Conservation (phyloP, 371 early-diverging fungal species). For the Mucor lusitanicus region DNA sequence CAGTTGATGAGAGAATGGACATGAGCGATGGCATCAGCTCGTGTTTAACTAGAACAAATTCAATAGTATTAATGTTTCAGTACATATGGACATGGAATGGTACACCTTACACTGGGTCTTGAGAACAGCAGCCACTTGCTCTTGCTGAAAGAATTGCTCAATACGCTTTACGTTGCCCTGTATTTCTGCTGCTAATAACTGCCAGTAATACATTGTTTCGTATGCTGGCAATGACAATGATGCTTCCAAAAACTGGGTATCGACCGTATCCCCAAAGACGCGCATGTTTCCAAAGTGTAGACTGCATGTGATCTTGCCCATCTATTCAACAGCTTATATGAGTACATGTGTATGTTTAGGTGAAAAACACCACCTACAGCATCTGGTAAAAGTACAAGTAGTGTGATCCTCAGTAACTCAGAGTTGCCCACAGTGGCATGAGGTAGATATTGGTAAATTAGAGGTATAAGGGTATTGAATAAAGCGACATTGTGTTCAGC, state of each 20-base stretch:
- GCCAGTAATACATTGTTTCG: slow-evolving; percentile 33
- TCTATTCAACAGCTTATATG: slow-evolving; percentile 7
- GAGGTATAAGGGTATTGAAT: slow-evolving; percentile 25
- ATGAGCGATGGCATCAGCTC: slow-evolving; percentile 26
- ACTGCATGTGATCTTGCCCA: slow-evolving; percentile 18
- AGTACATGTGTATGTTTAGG: background rate
- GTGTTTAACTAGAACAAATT: slow-evolving; percentile 9
- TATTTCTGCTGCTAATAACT: slow-evolving; percentile 34
- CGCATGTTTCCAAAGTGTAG: slow-evolving; percentile 25
- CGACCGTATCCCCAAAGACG: slow-evolving; percentile 28
- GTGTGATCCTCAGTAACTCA: slow-evolving; percentile 24
- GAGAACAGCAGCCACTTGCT: slow-evolving; percentile 16
- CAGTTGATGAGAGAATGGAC: slow-evolving; percentile 18
- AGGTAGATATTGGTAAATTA: slow-evolving; percentile 34
- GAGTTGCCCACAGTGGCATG: slow-evolving; percentile 19
- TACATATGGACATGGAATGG: too few species aligned
- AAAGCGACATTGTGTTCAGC: slow-evolving; percentile 27
- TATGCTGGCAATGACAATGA: slow-evolving; percentile 19
- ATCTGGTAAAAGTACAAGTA: slow-evolving; percentile 33
- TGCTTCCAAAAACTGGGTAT: slow-evolving; percentile 10
- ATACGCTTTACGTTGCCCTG: slow-evolving; percentile 19
- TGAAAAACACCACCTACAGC: slow-evolving; percentile 20
- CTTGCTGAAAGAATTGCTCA: slow-evolving; percentile 17
- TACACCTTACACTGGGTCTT: slow-evolving; percentile 28
- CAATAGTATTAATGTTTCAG: too few species aligned